phyloP scores from a whole-genome alignment of 1,284 basidiomycete genomes.

The Agroathelia rolfsii region DNA sequence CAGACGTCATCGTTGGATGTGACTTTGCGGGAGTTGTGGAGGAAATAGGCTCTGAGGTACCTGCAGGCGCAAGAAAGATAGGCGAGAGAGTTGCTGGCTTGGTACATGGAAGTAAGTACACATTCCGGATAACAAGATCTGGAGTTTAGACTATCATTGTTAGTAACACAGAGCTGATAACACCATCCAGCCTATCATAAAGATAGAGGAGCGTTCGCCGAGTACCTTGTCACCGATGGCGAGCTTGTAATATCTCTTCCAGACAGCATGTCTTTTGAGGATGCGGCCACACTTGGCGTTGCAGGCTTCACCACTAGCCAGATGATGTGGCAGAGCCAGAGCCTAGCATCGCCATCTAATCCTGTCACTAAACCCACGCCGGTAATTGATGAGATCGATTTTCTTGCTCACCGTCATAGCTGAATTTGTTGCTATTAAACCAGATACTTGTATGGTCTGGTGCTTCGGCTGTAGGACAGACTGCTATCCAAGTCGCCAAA shows the following conservation, averaged over 20 bases:
- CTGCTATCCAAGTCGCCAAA: constrained; percentile 31
- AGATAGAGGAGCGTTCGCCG: constrained; percentile 12
- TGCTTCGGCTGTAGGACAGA: constrained; percentile 24
- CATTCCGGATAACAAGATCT: constrained; percentile 4
- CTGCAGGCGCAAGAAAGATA: constrained; percentile 15
- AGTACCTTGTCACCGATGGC: constrained; percentile 18
- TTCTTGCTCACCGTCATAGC: too few species aligned
- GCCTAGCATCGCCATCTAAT: constrained; percentile 12
- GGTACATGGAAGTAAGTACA: constrained; percentile 19
- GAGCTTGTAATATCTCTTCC: constrained; percentile 20
- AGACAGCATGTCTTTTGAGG: constrained; percentile 17
- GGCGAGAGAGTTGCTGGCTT: constrained; percentile 22
- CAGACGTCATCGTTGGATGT: constrained; percentile 14
- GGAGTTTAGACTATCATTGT: too few species aligned
- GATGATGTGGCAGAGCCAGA: constrained; percentile 14
- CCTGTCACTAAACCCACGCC: constrained; percentile 11
- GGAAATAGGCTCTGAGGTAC: constrained; percentile 18
- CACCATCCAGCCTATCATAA: too few species aligned
- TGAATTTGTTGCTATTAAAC: too few species aligned
- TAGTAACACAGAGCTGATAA: too few species aligned
- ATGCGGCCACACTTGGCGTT: constrained; percentile 19
- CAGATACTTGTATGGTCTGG: constrained; percentile 27
- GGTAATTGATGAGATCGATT: too few species aligned
- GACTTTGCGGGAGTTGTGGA: constrained; percentile 21
- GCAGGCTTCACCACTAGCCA: constrained; percentile 16